phyloP scores from a whole-genome alignment of 2,329 filamentous ascomycete species.

The Pseudogymnoascus sp. region DNA sequence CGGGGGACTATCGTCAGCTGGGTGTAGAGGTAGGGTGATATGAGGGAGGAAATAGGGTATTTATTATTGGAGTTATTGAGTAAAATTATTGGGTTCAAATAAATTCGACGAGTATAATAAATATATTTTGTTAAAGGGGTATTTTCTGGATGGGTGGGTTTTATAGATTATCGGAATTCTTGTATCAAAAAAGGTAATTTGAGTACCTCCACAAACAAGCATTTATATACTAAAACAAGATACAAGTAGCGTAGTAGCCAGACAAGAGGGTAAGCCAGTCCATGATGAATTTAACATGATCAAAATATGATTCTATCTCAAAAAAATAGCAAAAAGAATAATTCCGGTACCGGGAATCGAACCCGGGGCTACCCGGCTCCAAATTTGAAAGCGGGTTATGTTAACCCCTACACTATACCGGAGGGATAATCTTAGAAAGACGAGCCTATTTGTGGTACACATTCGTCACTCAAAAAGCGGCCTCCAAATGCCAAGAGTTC shows the following conservation, averaged over 20 bases:
- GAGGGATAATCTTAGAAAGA: not conserved
- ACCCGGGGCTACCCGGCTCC: constrained; percentile 12
- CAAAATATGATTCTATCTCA: not conserved
- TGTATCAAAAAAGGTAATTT: not conserved
- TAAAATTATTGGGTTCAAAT: not conserved
- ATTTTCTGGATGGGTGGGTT: not conserved
- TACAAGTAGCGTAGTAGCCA: not conserved
- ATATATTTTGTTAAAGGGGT: not conserved
- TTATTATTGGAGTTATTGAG: not conserved
- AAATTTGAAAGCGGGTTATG: constrained; percentile 13
- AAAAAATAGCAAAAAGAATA: constrained; percentile 10
- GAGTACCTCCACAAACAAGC: not conserved
- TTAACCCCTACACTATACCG: constrained; percentile 15
- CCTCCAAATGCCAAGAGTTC: not conserved
- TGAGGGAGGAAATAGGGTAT: not conserved
- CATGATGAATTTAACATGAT: not conserved
- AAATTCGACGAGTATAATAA: not conserved
- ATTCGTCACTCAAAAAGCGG: not conserved
- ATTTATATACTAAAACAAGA: not conserved
- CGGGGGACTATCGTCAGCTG: not conserved
- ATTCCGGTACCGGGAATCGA: constrained; percentile 14
- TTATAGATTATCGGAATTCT: not conserved
- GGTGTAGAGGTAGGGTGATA: not conserved
- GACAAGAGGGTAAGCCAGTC: not conserved
- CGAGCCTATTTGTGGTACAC: not conserved